These are phyloP conservation scores for Plenodomus tracheiphilus DNA, from an alignment of 2,329 filamentous ascomycete genomes.

Conservation along the genomic window DNA sequence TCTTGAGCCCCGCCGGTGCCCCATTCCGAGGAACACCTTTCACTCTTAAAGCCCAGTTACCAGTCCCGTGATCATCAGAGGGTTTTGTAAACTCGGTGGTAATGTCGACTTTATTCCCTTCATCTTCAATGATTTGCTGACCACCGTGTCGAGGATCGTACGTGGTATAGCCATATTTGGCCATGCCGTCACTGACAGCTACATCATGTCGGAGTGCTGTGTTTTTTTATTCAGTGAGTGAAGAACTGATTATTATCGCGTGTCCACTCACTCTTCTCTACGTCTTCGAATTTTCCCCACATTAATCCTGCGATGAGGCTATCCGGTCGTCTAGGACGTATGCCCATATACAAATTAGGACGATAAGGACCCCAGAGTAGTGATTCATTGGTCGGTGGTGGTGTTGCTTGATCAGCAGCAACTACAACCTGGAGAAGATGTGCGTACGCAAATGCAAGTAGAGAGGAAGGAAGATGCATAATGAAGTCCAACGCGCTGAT, in stretches of 20 bases:
- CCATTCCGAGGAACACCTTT: conserved; percentile 77
- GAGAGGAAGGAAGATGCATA: conserved; percentile 24
- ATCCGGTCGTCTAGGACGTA: conserved; percentile 77
- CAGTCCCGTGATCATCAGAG: conserved; percentile 78
- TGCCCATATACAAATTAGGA: conserved; percentile 89
- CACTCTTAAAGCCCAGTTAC: conserved; percentile 89
- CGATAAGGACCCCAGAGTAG: conserved; percentile 95
- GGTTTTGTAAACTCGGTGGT: conserved; percentile 94
- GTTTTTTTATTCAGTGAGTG: conserved; percentile 16
- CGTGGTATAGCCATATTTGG: conserved; percentile 94
- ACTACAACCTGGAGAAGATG: conserved; percentile 15
- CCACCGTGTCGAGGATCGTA: conserved; percentile 90
- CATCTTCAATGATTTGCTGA: conserved; percentile 86
- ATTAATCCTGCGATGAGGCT: conserved; percentile 80
- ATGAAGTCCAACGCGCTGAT: conserved; percentile 8
- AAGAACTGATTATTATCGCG: background rate
- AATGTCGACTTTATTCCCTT: conserved; percentile 83
- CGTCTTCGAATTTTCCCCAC: conserved; percentile 85
- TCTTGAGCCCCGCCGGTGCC: conserved; percentile 67
- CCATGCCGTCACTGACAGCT: conserved; percentile 90
- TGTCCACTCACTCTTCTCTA: conserved; percentile 67
- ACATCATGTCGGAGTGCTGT: conserved; percentile 81
- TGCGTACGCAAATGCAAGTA: conserved; percentile 20
- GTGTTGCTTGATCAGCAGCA: conserved; percentile 11
- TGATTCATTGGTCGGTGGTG: conserved; percentile 65